phyloP scores from a whole-genome alignment of 2,329 filamentous ascomycete species.

The Aspergillus brasiliensis region DNA sequence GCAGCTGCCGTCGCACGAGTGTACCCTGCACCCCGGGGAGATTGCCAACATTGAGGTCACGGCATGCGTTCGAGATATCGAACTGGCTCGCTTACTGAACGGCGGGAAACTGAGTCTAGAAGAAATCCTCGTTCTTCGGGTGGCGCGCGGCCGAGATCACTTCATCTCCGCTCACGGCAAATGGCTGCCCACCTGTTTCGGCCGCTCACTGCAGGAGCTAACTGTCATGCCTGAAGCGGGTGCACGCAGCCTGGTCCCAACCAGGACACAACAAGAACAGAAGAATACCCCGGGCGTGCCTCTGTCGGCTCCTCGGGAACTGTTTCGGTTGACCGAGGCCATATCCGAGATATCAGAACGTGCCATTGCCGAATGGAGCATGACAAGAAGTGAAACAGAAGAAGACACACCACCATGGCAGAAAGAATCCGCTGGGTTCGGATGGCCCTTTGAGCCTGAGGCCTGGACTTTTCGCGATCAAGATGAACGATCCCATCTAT shows the following conservation, averaged over 20 bases:
- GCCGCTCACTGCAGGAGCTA: conserved; percentile 83
- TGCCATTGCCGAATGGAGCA: conserved; percentile 64
- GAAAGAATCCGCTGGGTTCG: conserved; percentile 43
- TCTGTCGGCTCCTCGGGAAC: conserved; percentile 82
- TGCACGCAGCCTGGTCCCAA: conserved; percentile 66
- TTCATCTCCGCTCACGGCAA: conserved; percentile 78
- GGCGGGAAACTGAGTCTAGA: conserved; percentile 67
- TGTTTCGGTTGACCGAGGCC: conserved; percentile 85
- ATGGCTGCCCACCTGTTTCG: conserved; percentile 83
- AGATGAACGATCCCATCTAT: conserved; percentile 46
- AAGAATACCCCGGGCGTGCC: conserved; percentile 45
- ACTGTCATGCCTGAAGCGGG: conserved; percentile 77
- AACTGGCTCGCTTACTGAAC: conserved; percentile 71
- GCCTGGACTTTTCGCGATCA: conserved; percentile 49
- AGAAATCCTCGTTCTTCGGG: conserved; percentile 83
- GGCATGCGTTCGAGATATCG: conserved; percentile 64
- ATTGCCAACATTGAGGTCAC: conserved; percentile 71
- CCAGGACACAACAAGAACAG: conserved; percentile 33
- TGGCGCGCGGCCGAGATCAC: conserved; percentile 82
- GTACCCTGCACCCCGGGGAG: conserved; percentile 82
- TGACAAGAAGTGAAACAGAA: conserved; percentile 50
- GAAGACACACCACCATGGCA: conserved; percentile 53
- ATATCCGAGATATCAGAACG: conserved; percentile 64
- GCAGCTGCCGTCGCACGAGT: conserved; percentile 44
- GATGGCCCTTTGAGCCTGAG: conserved; percentile 63